Evolutionary conservation across 2,329 filamentous ascomycete species (phyloP), one percentile per base, ranked within the genome.

Genomic region (Trichoderma simmonsii): DNA sequence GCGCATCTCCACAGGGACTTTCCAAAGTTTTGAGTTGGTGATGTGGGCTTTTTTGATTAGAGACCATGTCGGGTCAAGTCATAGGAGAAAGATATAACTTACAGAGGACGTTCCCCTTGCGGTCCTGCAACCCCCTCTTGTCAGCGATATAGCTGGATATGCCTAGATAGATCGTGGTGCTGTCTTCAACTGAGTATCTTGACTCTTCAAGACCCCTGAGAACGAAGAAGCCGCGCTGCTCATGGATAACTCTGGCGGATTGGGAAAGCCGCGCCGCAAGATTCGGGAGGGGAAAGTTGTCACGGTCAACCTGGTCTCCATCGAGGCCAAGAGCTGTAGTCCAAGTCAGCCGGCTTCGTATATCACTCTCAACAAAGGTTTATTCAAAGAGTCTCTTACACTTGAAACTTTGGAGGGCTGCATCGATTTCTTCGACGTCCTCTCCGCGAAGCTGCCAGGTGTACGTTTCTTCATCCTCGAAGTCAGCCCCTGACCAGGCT

Each of bases 141-240:
- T 86, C 82, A 2, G 86, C 89, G 64, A 91, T 83, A 75, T 90
- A 85, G 70, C 83, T 85, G 1, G 88, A 83, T 12, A 91, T 78
- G 0, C 87, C 89, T 5, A 89, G 82, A 74, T 88, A 90, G 57
- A 90, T 81, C 6, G 85, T 82, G 18, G 87, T 78, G 68, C 86
- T 87, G 66, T 91, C 87, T 73, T 89, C 85, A 28, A 83, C 80
- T 3, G 84, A 83, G 77, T 87, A 86, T 2, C 77, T 80, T 3
- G 79, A 75, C 1, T 85, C 81, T 15, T 85, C 82, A 1, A 91
- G 79, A 3, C 89, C 89, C 6, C 85, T 83, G 51, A 91, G 77
- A 9, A 90, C 82, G 63, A 83, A 84, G 74, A 91, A 85, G 0
- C 89, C 89, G 8, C 74, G 76, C 4, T 84, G 84, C 9, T 78